These are phyloP conservation scores for Suhomyces sp. DNA, from an alignment of 805 yeast genomes.

Conservation along the genomic window DNA sequence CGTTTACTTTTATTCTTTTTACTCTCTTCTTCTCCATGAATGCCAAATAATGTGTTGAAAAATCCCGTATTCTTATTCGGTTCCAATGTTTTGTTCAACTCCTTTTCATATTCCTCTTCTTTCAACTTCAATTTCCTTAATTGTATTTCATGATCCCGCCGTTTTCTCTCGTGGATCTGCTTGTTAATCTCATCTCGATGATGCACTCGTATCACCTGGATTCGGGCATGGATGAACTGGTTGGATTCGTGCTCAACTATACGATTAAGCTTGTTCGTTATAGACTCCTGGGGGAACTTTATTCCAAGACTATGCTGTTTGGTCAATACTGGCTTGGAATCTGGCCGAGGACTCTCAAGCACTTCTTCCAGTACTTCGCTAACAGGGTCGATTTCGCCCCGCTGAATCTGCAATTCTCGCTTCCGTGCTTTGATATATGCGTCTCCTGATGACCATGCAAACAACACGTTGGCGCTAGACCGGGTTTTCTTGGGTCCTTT, in stretches of 20 bases:
- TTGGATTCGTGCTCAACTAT: slow-evolving; percentile 37
- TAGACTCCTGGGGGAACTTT: slow-evolving; percentile 16
- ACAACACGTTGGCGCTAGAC: slow-evolving; percentile 30
- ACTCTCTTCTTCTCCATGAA: slow-evolving; percentile 1
- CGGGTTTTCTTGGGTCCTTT: slow-evolving; percentile 6
- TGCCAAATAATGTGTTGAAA: slow-evolving; percentile 32
- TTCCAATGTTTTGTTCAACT: slow-evolving; percentile 23
- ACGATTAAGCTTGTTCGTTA: slow-evolving; percentile 23
- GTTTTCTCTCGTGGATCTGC: slow-evolving; percentile 37
- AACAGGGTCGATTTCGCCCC: slow-evolving; percentile 4
- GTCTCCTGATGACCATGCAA: slow-evolving; percentile 44
- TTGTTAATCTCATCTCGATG: slow-evolving; percentile 36
- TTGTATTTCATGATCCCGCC: slow-evolving; percentile 38
- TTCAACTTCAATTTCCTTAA: slow-evolving; percentile 31
- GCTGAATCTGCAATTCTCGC: slow-evolving; percentile 17
- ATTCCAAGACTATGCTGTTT: slow-evolving; percentile 4
- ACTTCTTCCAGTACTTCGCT: not conserved
- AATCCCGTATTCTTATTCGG: slow-evolving; percentile 23
- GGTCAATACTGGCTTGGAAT: not conserved
- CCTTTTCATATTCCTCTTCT: slow-evolving; percentile 39
- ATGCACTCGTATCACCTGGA: slow-evolving; percentile 35
- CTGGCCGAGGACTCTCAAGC: not conserved
- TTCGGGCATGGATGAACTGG: slow-evolving; percentile 36
- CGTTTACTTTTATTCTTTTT: slow-evolving; percentile 7
- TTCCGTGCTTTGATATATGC: slow-evolving; percentile 33